Base-by-base conservation (phyloP, 192 early-diverging fungal species). In the Backusella westeae region DNA sequence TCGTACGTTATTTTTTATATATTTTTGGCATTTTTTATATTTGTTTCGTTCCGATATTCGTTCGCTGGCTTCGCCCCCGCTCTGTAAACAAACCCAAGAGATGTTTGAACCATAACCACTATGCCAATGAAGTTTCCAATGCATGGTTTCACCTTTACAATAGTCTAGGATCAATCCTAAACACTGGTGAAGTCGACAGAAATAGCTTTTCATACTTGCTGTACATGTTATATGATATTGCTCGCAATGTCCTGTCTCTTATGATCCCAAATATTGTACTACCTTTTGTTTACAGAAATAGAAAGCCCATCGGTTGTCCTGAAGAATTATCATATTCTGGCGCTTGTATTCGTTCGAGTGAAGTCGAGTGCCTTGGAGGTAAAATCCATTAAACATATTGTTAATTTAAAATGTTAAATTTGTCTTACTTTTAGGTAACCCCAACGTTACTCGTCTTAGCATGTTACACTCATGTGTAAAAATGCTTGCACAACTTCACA, bases 401-500 rank as follows among this genome's bases (percentile, higher is more conserved):
- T n/a, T 67, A 67, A 67, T 67, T 35, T 67, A 67, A 35, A 32
- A 67, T 35, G 17, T 19, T 67, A 67, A 35, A 35, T 35, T 35
- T 67, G 53, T 67, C 29, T 38, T 23, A 69, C 35, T 69, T 46
- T 46, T 71, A 71, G 69, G 69, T 39, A 73, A 73, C 35, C 52
- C 72, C 19, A 53, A 38, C 21, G 56, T 63, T 63, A 63, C 72
- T 73, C 56, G 38, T 26, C 52, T 73, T 63, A 35, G 56, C 34
- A 73, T 73, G 72, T 39, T 73, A 41, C 72, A 63, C 34, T 73
- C 72, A 39, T 73, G 72, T 63, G 72, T 73, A 23, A 53, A 53
- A 23, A 73, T 73, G 72, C 34, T 73, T 34, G 72, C 72, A 35
- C 69, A 71, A 46, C 41, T 71, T 7, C 34, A 71, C 8, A 49